Percentiles rank a stretch among this genome's conserved stretches.
phyloP scores from a whole-genome alignment of 257 asterid genomes.

The Solanum chiquidenum region DNA sequence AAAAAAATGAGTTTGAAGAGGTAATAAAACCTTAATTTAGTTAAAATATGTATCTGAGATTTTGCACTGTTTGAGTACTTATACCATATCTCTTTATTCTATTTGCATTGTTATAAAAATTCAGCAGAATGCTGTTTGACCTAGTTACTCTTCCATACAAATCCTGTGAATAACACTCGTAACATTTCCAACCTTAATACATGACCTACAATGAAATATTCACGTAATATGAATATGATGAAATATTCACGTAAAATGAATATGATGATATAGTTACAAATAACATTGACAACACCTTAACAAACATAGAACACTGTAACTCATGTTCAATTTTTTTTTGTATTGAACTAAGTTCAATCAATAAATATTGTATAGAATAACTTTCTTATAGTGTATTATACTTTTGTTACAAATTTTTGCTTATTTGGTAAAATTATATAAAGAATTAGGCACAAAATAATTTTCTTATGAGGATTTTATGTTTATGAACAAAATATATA shows the following conservation, averaged over 20 bases:
- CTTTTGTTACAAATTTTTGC: neutral
- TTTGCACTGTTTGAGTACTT: neutral
- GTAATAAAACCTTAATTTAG: no score
- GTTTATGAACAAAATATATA: neutral
- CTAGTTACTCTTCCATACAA: neutral
- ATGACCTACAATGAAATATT: no score
- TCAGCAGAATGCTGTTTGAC: neutral
- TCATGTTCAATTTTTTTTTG: neutral
- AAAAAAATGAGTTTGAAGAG: no score
- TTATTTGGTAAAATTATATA: neutral
- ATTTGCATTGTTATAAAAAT: neutral
- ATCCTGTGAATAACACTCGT: neutral
- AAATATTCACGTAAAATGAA: no score
- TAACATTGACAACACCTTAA: neutral
- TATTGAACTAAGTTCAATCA: neutral
- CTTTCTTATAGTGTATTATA: no score
- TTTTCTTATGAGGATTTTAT: neutral
- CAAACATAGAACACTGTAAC: neutral
- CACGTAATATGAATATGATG: no score
- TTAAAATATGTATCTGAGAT: rapidly evolving
- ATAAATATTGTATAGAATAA: no score
- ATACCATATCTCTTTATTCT: neutral
- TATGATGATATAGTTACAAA: no score
- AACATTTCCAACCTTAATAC: neutral
- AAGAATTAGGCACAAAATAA: neutral